Evolutionary conservation across 2,329 filamentous ascomycete genomes (phyloP).

Genomic region (Alternaria dauci): DNA sequence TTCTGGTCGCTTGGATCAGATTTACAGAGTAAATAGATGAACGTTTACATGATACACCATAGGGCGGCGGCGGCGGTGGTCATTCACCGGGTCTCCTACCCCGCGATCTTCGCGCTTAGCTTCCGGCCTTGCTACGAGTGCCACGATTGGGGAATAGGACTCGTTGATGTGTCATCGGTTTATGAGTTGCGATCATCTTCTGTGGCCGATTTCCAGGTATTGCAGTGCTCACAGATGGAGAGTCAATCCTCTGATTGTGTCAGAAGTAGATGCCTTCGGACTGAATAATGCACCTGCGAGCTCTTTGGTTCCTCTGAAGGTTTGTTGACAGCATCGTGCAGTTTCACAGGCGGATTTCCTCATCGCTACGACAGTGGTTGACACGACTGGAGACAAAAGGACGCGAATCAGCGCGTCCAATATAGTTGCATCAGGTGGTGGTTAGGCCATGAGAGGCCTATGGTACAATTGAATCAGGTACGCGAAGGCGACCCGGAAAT

Average conservation of each 20-base stretch:
- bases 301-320: background rate
- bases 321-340: background rate
- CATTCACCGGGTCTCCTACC: constrained; percentile 32
- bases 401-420: constrained; percentile 6
- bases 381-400: constrained; percentile 3
- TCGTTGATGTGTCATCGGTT: background rate
- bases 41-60: constrained; percentile 40
- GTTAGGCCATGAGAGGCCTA: constrained; percentile 9
- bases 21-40: constrained; percentile 31
- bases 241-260: background rate
- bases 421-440: constrained; percentile 14
- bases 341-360: background rate
- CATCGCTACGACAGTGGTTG: constrained; percentile 8
- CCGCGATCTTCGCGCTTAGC: constrained; percentile 36
- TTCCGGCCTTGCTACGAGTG: constrained; percentile 23
- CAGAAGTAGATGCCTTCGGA: background rate
- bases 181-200: background rate
- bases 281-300: background rate
- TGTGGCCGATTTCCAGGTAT: background rate
- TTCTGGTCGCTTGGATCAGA: background rate
- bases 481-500: constrained; percentile 22
- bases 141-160: constrained; percentile 10
- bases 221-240: background rate
- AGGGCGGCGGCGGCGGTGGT: constrained; percentile 31
- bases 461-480: constrained; percentile 22